Base-by-base conservation (phyloP, 2,329 filamentous ascomycete genomes). In the Saccharata proteae region DNA sequence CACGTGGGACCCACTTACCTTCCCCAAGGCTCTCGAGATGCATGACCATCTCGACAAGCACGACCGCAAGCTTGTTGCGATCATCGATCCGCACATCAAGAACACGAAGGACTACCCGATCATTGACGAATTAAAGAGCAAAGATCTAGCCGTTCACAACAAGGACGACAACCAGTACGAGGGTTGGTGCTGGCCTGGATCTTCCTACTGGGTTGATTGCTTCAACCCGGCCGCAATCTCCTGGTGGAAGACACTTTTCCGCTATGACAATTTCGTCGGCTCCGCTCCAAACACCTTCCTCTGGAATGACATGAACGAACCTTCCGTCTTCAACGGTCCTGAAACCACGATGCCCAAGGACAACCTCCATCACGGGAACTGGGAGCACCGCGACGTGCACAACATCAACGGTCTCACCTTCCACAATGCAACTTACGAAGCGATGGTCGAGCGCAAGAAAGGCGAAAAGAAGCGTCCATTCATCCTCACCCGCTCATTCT, bases 271-370 rank as follows among this genome's bases (percentile, higher is more conserved):
- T 23, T 98, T 94, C 68, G 82, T 83, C 55, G 86, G 85, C 28
- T 84, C 84, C 1, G 69, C 78, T 45, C 67, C 77, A 41, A 98
- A 96, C 55, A 78, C 83, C 0, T 94, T 84, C 57, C 74, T 98
- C 46, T 98, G 90, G 90, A 98, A 98, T 55, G 90, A 98, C 55
- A 98, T 98, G 90, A 96, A 94, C 52, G 90, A 98, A 61, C 90
- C 90, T 1, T 96, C 90, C 0, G 90, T 98, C 2, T 98, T 98
- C 65, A 96, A 96, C 53, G 90, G 90, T 0, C 90, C 90, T 0
- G 90, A 98, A 57, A 93, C 85, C 3, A 96, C 88, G 4, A 96
- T 96, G 86, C 90, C 90, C 39, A 94, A 94, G 59, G 90, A 98
- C 63, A 98, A 98, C 52, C 59, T 98, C 17, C 90, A 98, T 53